Base-by-base conservation (phyloP, 2,329 filamentous ascomycete species). In the Arthroderma sp. region DNA sequence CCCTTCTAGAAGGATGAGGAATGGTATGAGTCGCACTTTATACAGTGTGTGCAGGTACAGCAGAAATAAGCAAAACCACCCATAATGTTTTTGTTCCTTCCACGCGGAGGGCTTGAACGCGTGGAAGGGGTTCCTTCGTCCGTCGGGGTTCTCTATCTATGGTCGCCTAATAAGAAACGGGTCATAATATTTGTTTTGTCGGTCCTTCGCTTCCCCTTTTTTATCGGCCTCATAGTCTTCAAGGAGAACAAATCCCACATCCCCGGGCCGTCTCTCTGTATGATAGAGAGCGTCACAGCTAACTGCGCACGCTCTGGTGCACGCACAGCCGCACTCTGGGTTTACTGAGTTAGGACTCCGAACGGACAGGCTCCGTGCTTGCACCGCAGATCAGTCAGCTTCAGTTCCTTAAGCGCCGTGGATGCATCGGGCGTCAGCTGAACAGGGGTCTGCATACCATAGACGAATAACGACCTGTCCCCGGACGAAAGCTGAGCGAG, bases 1-100 rank as follows among this genome's bases (percentile, higher is more conserved):
- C 47, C 47, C 47, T 51, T 51, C 47, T 51, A 51, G 47, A 51
- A 51, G 47, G 28, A 33, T n/a, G 47, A 31, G 47, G 47, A 31
- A 31, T 19, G 28, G 8, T 9, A 37, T 9, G 19, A 19, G 7
- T 43, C 15, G 21, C 4, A 15, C 25, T 13, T 8, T 2, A 17
- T 13, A 7, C 13, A 51, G 25, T 51, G 13, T 28, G 11, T 49
- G 5, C 23, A 31, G 15, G 2, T n/a, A 17, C 21, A 6, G 28
- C n/a, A 25, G 2, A 31, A 51, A 51, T 15, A 51, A 51, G 25
- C 47, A 31, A 51, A 51, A 17, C 43, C 6, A n/a, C 21, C n/a
- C 21, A 25, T 17, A 8, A 31, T 9, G 19, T 31, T n/a, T 31
- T 51, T 51, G 47, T 19, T 5, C 4, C 13, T 51, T 25, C 47